Evolutionary conservation across 2,329 filamentous ascomycete genomes (phyloP), one percentile per base, ranked within the genome.

Genomic region (Trichoderma aggressivum): DNA sequence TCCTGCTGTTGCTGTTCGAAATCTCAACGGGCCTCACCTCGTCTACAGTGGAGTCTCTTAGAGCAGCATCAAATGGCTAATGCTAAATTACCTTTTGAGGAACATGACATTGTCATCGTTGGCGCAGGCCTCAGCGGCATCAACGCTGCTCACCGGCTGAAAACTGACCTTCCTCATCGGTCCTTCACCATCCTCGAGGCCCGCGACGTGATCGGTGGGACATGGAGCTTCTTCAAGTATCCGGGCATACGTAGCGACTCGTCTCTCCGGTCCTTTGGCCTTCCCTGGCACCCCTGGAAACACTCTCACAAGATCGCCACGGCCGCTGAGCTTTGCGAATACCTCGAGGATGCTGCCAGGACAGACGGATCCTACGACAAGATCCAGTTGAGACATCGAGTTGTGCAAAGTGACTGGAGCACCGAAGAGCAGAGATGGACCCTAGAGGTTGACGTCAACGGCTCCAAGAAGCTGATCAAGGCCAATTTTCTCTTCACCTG

Each of bases 181-280:
- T 84, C 81, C 43, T 93, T 90, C 76, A 84, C 86, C 58, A 87
- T 95, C 60, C 86, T 95, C 56, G 92, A 95, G 79, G 86, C 85
- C 5, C 88, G 91, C 68, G 80, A 86, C 70, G 83, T 86, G 55
- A 83, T 94, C 10, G 92, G 92, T 14, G 92, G 92, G 32, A 95
- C 92, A 16, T 95, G 92, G 92, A 88, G 88, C 75, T 87, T 94
- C 70, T 95, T 93, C 84, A 88, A 87, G 58, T 94, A 94, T 77
- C 92, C 92, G 0, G 91, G 92, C 47, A 88, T 94, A 71, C 88
- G 90, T 47, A 91, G 88, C 53, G 90, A 92, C 77, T 90, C 88
- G 1, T 84, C 87, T 75, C 84, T 91, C 74, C 85, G 84, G 69
- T 83, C 87, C 0, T 91, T 90, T 71, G 88, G 89, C 59, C 91